Conservation (phyloP, 352 stramenopile genomes). For the Elongisporangium senticosum region DNA sequence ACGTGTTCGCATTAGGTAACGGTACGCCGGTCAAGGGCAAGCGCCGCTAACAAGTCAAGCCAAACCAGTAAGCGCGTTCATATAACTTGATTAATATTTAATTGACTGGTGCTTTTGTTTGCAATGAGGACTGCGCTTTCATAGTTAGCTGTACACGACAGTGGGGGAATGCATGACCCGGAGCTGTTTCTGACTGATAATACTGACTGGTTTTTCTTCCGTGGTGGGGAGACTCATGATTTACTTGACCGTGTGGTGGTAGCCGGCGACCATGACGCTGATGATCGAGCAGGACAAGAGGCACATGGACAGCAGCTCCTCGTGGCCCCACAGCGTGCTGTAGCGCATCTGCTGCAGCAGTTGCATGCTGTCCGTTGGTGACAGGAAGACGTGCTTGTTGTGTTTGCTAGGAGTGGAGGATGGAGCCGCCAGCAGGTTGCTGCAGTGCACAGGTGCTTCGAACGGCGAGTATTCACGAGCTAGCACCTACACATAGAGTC, state of each 20-base stretch:
- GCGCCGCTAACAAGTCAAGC: neutral
- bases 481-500: slow-evolving; percentile 10
- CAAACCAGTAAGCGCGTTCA: neutral
- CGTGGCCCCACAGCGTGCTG: slow-evolving; percentile 27
- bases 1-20: slow-evolving; percentile 3
- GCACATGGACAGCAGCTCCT: slow-evolving; percentile 51
- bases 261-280: slow-evolving; percentile 6
- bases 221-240: too few relatives aligned
- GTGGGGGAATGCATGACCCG: neutral
- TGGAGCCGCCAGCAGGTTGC: slow-evolving; percentile 23
- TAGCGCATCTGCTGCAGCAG: slow-evolving; percentile 6
- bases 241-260: neutral
- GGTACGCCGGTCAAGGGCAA: neutral
- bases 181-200: neutral
- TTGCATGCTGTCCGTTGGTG: neutral
- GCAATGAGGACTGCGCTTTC: neutral
- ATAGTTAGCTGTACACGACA: neutral
- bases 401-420: neutral
- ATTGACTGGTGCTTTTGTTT: neutral
- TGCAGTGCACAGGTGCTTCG: slow-evolving; percentile 41
- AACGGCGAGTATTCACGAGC: slow-evolving; percentile 37
- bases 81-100: slow-evolving; percentile 1
- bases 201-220: neutral
- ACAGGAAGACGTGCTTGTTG: neutral
- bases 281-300: slow-evolving; percentile 49